These are phyloP conservation scores for Pythium rhizo-oryzae DNA, from an alignment of 352 stramenopile species.

Conservation along the genomic window DNA sequence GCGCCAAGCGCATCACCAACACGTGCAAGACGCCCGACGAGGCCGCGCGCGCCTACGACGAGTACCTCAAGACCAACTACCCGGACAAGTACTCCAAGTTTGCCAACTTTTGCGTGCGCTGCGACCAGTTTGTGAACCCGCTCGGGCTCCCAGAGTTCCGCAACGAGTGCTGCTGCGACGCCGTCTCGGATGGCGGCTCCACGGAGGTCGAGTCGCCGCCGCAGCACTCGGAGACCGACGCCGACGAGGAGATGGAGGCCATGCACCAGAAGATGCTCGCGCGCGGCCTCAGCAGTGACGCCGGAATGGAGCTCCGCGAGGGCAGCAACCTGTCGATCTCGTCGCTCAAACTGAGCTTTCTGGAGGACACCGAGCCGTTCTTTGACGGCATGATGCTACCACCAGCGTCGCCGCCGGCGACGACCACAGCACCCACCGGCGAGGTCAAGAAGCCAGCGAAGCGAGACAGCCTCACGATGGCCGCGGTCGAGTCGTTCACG, in stretches of 20 bases:
- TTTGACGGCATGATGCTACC: slow-evolving; percentile 64
- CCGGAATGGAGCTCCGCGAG: slow-evolving; percentile 35
- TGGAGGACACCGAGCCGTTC: slow-evolving; percentile 67
- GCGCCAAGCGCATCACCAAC: slow-evolving; percentile 87
- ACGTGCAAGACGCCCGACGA: slow-evolving; percentile 89
- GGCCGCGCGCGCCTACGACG: slow-evolving; percentile 78
- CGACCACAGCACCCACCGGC: background rate
- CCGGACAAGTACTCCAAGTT: slow-evolving; percentile 87
- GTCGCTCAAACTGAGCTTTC: slow-evolving; percentile 77
- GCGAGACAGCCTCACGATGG: slow-evolving; percentile 71
- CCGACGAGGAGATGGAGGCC: slow-evolving; percentile 38
- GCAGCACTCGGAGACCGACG: slow-evolving; percentile 46
- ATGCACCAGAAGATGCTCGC: slow-evolving; percentile 39
- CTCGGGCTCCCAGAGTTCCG: slow-evolving; percentile 70
- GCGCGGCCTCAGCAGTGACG: slow-evolving; percentile 17
- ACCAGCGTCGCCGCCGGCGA: slow-evolving; percentile 10
- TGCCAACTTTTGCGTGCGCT: slow-evolving; percentile 86
- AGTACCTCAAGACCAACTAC: slow-evolving; percentile 82
- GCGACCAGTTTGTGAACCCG: slow-evolving; percentile 81
- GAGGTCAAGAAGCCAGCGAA: slow-evolving; percentile 36
- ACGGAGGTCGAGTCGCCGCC: slow-evolving; percentile 30
- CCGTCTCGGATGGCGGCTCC: slow-evolving; percentile 21
- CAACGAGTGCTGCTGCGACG: slow-evolving; percentile 74
- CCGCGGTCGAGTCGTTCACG: slow-evolving; percentile 72
- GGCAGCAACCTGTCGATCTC: slow-evolving; percentile 69